A percentile compares a stretch with the other conserved stretches of the same genome.
Conservation (phyloP, 768 basidiomycete species). For the Calocybe cyanea region DNA sequence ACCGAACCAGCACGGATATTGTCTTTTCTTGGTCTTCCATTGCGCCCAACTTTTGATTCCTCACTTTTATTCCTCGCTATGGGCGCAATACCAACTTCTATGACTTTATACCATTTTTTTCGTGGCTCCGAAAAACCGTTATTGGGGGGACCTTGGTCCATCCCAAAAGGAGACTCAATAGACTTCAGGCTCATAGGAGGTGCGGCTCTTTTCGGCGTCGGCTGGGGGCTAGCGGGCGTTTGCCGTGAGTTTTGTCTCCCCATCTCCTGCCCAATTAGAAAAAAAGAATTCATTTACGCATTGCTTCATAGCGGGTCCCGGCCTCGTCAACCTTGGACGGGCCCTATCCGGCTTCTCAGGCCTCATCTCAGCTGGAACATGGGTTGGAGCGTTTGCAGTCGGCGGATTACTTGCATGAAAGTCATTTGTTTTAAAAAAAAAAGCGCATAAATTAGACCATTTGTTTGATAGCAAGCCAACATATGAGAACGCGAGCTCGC, state of each 20-base stretch:
- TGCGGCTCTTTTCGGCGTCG: conserved; percentile 54
- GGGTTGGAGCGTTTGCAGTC: conserved; percentile 36
- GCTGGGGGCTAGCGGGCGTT: conserved; percentile 58
- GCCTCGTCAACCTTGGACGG: conserved; percentile 56
- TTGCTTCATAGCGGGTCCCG: conserved; percentile 50
- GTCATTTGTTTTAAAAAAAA: background rate
- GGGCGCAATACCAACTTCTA: conserved; percentile 45
- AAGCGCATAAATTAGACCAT: too few relatives aligned
- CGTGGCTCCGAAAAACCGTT: conserved; percentile 34
- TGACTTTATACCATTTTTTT: conserved; percentile 40
- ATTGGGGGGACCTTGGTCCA: conserved; percentile 41
- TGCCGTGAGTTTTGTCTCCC: conserved; percentile 47
- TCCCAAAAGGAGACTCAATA: conserved; percentile 36
- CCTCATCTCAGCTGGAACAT: conserved; percentile 29
- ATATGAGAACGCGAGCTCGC: background rate
- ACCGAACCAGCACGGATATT: conserved; percentile 46
- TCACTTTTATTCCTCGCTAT: conserved; percentile 51
- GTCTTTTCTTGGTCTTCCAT: conserved; percentile 49
- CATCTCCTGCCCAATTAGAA: conserved; percentile 2
- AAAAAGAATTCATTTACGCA: conserved; percentile 6
- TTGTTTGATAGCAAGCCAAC: too few relatives aligned
- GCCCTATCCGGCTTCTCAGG: conserved; percentile 34
- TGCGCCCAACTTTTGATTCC: conserved; percentile 49
- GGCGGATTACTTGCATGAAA: conserved; percentile 38
- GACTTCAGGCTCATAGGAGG: conserved; percentile 46